Percentiles rank a stretch among this genome's conserved stretches.
Evolutionary conservation across 2,329 filamentous ascomycete genomes (phyloP).

Genomic region (Colletotrichum sansevieriae): DNA sequence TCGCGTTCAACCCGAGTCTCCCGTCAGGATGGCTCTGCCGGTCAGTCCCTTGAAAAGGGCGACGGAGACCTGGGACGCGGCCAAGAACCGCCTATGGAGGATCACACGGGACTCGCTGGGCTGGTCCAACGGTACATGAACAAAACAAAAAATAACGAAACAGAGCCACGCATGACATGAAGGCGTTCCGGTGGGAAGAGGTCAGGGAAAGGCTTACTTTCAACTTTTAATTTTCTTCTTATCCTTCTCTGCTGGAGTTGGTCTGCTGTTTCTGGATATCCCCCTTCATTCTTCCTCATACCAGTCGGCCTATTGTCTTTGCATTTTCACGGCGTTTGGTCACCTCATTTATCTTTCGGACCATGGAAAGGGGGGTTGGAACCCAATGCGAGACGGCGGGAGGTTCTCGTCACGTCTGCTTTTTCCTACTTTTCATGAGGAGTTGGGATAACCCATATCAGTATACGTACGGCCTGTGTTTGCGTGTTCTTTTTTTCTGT

Average conservation of each 20-base stretch:
- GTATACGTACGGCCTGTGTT: neutral
- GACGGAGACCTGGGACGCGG: constrained; percentile 7
- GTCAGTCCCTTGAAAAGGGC: constrained; percentile 14
- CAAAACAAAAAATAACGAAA: neutral
- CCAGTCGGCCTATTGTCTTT: constrained; percentile 16
- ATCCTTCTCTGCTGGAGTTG: neutral
- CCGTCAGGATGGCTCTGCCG: too few relatives aligned
- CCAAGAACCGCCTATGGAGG: constrained; percentile 28
- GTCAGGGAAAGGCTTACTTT: neutral
- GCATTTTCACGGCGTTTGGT: constrained; percentile 32
- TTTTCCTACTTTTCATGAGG: constrained; percentile 1
- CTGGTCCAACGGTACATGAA: constrained; percentile 31
- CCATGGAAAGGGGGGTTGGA: neutral
- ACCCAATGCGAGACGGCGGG: neutral
- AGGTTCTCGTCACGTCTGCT: too few relatives aligned
- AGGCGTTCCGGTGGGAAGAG: constrained; percentile 27
- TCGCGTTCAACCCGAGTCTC: too few relatives aligned
- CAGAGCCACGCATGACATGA: constrained; percentile 20
- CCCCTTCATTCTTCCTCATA: neutral
- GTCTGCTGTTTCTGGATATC: neutral
- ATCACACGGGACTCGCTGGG: constrained; percentile 36
- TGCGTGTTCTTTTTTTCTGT: neutral
- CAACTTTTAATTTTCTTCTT: neutral
- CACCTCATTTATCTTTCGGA: neutral
- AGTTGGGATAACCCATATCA: constrained; percentile 27